phyloP scores from a whole-genome alignment of 1,284 basidiomycete genomes.

The Tilletia indica region DNA sequence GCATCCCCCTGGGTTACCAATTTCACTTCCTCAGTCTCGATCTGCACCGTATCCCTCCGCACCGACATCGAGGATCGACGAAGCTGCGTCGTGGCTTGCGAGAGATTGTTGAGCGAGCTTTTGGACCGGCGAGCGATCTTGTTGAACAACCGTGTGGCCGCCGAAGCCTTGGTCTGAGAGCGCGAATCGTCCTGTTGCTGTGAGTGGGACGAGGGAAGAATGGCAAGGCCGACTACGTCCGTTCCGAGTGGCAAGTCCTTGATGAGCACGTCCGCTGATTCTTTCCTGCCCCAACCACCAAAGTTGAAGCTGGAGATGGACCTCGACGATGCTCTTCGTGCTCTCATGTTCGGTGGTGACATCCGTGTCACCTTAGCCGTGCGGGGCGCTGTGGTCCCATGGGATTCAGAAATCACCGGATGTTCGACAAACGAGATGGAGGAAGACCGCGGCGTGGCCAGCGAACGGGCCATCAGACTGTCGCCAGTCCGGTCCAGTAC shows the following conservation, averaged over 20 bases:
- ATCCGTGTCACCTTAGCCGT: constrained; percentile 4
- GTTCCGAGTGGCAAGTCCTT: neutral
- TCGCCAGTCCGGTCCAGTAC: neutral
- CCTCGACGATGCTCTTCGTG: neutral
- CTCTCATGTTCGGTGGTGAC: neutral
- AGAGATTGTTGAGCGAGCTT: neutral
- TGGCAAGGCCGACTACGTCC: neutral
- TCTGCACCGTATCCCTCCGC: neutral
- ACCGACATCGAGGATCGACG: neutral
- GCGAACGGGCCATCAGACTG: neutral
- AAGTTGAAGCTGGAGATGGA: neutral
- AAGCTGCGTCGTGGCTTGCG: constrained; percentile 7
- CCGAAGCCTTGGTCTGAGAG: neutral
- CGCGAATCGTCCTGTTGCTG: neutral
- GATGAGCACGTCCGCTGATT: neutral
- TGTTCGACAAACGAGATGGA: neutral
- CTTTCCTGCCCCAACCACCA: constrained; percentile 12
- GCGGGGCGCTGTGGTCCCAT: neutral
- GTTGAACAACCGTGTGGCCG: constrained; percentile 2
- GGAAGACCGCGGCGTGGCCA: neutral
- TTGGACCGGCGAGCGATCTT: constrained; percentile 4
- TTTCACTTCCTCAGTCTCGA: neutral
- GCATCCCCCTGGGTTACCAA: too few species aligned
- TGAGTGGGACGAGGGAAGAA: neutral
- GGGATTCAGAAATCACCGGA: neutral